Conservation (phyloP, 352 stramenopile genomes). For the Phytophthora europaea region DNA sequence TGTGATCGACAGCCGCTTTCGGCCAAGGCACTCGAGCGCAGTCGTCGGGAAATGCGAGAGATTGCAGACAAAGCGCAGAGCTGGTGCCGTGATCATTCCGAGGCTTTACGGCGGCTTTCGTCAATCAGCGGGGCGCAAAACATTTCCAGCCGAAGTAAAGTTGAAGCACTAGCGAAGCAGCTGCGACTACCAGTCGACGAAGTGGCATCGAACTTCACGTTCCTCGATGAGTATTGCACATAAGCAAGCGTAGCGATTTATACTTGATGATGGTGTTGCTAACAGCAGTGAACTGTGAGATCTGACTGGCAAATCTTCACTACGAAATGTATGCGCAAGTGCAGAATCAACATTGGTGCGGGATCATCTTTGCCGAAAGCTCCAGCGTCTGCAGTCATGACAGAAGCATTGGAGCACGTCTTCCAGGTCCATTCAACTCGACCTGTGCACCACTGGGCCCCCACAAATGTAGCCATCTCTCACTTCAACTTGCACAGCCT, state of each 20-base stretch:
- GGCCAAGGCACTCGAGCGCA: conserved; percentile 31
- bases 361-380: no score
- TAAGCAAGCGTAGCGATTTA: conserved; percentile 7
- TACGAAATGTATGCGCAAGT: no score
- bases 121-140: conserved; percentile 2
- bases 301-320: background rate
- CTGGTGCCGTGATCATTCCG: conserved; percentile 66
- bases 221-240: conserved; percentile 54
- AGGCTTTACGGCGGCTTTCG: conserved; percentile 44
- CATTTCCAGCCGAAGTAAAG: conserved; percentile 42
- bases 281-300: background rate
- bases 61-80: conserved; percentile 61
- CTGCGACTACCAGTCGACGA: conserved; percentile 61
- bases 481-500: background rate
- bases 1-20: conserved; percentile 31
- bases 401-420: no score
- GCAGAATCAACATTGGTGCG: no score
- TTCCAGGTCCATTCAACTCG: no score
- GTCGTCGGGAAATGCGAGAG: conserved; percentile 51
- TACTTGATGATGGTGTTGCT: no score
- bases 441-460: no score
- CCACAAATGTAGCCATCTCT: background rate
- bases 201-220: conserved; percentile 64
- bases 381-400: no score
- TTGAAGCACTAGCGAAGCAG: conserved; percentile 56